Evolutionary conservation across 1,284 basidiomycete species (phyloP).

Genomic region (Leucoagaricus sp.): DNA sequence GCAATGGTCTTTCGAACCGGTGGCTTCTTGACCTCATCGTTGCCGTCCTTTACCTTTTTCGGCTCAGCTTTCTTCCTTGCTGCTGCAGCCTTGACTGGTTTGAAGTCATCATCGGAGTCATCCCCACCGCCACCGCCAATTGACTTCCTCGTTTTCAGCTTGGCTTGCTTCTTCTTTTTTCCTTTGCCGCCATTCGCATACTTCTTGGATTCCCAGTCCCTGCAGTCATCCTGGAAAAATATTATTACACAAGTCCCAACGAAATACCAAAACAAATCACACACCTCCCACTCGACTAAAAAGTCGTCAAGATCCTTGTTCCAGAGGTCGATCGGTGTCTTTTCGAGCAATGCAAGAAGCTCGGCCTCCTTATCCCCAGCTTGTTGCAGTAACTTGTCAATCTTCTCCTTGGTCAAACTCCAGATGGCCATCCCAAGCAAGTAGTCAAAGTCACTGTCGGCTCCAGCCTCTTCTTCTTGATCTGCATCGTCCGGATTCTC

Average conservation of each 20-base stretch:
- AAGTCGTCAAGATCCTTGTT: slow-evolving; percentile 88
- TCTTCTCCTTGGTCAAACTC: slow-evolving; percentile 95
- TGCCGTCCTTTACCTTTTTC: slow-evolving; percentile 25
- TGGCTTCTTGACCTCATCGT: slow-evolving; percentile 21
- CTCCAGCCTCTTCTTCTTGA: slow-evolving; percentile 54
- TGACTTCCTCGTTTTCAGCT: slow-evolving; percentile 73
- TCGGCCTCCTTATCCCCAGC: slow-evolving; percentile 85
- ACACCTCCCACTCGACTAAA: slow-evolving; percentile 82
- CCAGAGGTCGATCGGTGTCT: slow-evolving; percentile 88
- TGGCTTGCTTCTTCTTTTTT: slow-evolving; percentile 77
- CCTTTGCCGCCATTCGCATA: slow-evolving; percentile 51
- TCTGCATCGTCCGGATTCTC: slow-evolving; percentile 66
- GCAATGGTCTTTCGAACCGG: slow-evolving; percentile 25
- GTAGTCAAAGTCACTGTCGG: slow-evolving; percentile 88
- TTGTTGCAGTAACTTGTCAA: slow-evolving; percentile 84
- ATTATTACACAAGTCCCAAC: neutral
- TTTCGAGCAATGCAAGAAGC: slow-evolving; percentile 77
- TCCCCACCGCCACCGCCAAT: slow-evolving; percentile 52
- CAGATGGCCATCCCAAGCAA: slow-evolving; percentile 94
- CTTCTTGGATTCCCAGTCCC: slow-evolving; percentile 33
- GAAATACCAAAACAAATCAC: slow-evolving; percentile 26
- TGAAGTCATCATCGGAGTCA: slow-evolving; percentile 75
- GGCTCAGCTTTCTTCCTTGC: slow-evolving; percentile 38
- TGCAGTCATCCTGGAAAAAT: slow-evolving; percentile 48
- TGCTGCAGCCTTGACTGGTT: slow-evolving; percentile 63